Base-by-base conservation (phyloP, 352 stramenopile genomes). In the Pythium monospermum region DNA sequence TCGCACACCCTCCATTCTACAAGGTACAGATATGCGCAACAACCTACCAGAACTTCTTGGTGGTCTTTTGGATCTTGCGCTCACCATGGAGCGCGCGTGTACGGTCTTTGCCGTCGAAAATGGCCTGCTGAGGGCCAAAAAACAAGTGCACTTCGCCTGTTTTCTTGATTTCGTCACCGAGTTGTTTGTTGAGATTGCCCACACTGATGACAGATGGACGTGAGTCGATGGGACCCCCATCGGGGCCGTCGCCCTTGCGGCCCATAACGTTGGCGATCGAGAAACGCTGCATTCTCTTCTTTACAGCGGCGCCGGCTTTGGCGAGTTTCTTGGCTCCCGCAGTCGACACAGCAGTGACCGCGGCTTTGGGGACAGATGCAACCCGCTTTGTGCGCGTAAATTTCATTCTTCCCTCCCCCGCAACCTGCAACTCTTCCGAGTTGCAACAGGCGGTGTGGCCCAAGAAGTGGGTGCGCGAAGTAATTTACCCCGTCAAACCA, bases 21-120 rank as follows among this genome's bases (percentile, higher is more conserved):
- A 30, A 0, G 6, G n/a, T 15, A n/a, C 31, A 40, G 19, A 26
- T 25, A 32, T 18, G 10, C 1, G 22, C 2, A n/a, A n/a, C n/a
- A 35, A 60, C 65, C 37, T 56, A 82, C 71, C 82, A 94, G 52
- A 83, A 88, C 39, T 74, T 70, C 53, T 87, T 87, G 38, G 45
- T 61, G 58, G 76, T 91, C 71, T 94, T 94, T 50, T 87, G 71
- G 45, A 94, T 89, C 61, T 87, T 89, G 59, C 83, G 83, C 60
- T 94, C 83, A 42, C 81, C 74, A 51, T 94, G 83, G 67, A 94
- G 87, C 51, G 87, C 83, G 60, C 80, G 83, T 61, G 80, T 82
- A 52, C 77, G 76, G 44, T 89, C 82, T 39, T 61, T 67, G 54
- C 73, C 78, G 21, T 91, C 80, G 21, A 88, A 89, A 10, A 91